Evolutionary conservation across 1,284 basidiomycete species (phyloP), one percentile per base, ranked within the genome.

Genomic region (Ganoderma sinense): DNA sequence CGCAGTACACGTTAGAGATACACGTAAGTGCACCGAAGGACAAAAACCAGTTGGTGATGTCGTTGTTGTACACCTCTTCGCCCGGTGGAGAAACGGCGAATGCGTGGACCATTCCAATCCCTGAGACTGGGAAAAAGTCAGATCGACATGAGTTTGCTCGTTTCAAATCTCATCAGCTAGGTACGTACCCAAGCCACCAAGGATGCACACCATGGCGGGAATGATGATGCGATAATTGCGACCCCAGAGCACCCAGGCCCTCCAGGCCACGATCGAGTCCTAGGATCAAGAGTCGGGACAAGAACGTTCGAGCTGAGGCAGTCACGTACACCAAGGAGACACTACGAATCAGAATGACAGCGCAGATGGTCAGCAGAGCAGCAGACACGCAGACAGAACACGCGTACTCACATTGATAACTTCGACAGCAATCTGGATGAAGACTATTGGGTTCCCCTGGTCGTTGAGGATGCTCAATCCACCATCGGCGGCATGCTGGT

Each of bases 191-290:
- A 61, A 8, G n/a, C 67, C 58, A 20, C 67, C 62, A 16, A 31
- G 4, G 13, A 68, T 58, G 55, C 61, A 68, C 11, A 64, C 11
- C 6, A 59, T 40, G 1, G 62, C 58, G 7, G 56, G 31, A n/a
- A 59, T 40, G 53, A 64, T 20, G 16, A 68, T 41, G 8, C 53
- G 62, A 6, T 36, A 26, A 31, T 40, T 29, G 29, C 58, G 45
- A 20, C 43, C 56, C 53, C 56, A 68, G 26, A 68, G 62, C 4
- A 68, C 58, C 62, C 62, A 68, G 4, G 62, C 59, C 23, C 67
- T 29, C 67, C 67, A 68, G 29, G 26, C 33, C 36, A 68, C 67
- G n/a, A 68, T 68, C n/a, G 43, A 23, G 41, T 68, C 67, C 58
- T 61, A 14, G 4, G 33, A 13, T 31, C 43, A 45, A 20, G 18